These are phyloP conservation scores for Sphaerobolus stellatus DNA, from an alignment of 1,284 basidiomycete genomes.

Conservation along the genomic window DNA sequence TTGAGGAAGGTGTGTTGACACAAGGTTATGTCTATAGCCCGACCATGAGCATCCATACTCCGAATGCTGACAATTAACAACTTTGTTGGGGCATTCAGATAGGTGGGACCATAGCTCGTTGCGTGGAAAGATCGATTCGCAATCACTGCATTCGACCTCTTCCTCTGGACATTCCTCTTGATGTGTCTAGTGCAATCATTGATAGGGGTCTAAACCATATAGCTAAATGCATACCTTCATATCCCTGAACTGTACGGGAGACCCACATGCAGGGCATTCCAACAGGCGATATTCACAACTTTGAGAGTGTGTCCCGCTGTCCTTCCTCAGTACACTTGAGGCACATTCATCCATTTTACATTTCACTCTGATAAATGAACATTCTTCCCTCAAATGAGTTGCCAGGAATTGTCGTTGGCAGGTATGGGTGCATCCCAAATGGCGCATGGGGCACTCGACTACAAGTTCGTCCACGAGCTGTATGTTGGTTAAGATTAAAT, in stretches of 20 bases:
- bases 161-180: conserved; percentile 36
- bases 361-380: conserved; percentile 54
- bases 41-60: conserved; percentile 56
- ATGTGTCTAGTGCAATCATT: conserved; percentile 34
- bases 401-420: conserved; percentile 71
- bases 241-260: conserved; percentile 31
- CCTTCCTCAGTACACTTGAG: conserved; percentile 44
- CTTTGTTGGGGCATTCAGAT: conserved; percentile 37
- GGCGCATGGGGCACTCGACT: conserved; percentile 66
- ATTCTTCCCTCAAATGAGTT: conserved; percentile 61
- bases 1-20: conserved; percentile 41
- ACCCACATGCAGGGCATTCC: conserved; percentile 38
- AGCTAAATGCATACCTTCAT: conserved; percentile 33
- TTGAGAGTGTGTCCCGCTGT: conserved; percentile 38
- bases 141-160: conserved; percentile 39
- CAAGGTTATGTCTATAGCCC: conserved; percentile 43
- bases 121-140: conserved; percentile 35
- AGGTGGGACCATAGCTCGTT: conserved; percentile 37
- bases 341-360: conserved; percentile 53
- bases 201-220: neutral
- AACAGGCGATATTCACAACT: conserved; percentile 36
- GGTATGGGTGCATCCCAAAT: conserved; percentile 60
- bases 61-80: conserved; percentile 49
- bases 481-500: conserved; percentile 15
- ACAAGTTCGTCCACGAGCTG: conserved; percentile 83